Base-by-base conservation (phyloP, 805 yeast genomes). In the Candida nanaspora region DNA sequence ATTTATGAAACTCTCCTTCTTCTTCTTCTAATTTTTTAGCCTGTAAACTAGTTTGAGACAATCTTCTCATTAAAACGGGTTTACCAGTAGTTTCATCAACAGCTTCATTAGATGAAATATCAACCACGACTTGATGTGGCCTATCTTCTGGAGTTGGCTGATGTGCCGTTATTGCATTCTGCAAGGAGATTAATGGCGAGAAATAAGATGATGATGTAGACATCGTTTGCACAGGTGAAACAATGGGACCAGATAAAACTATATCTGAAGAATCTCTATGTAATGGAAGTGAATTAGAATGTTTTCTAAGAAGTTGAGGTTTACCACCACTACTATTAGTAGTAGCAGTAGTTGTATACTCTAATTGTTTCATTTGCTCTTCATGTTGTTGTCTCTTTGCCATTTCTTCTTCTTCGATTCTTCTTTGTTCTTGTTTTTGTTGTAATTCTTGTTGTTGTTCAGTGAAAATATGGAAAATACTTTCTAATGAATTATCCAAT, bases 1-100 rank as follows among this genome's bases (percentile, higher is more conserved):
- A 79, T 62, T 83, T 79, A 59, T 86, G 96, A 47, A 87, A 72
- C 54, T 85, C 95, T 51, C 96, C 97, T 66, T 88, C 97, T 57
- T 88, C 97, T 45, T 80, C 80, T 56, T 87, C 96, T 59, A 84
- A 86, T 47, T 74, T 76, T 57, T 77, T 81, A 14, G 88, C 86
- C 52, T 83, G 78, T 10, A 74, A 51, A 9, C 85, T 72, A 1
- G 84, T 80, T 46, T 76, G 82, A 0, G 86, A 79, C 5, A 75
- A 63, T 5, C 80, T 76, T 48, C 82, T 69, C 61, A 79, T 72
- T 46, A 82, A 62, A 18, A 83, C 79, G 2, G 89, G 86, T 47
- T 79, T 67, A 35, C 93, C 93, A 0, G 91, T 83, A 22, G 71
- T 63, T 43, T 76, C 70, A 62, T 84, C 91, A 38, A 82, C 69